phyloP scores from a whole-genome alignment of 2,329 filamentous ascomycete genomes.

The Cladosporium velox region DNA sequence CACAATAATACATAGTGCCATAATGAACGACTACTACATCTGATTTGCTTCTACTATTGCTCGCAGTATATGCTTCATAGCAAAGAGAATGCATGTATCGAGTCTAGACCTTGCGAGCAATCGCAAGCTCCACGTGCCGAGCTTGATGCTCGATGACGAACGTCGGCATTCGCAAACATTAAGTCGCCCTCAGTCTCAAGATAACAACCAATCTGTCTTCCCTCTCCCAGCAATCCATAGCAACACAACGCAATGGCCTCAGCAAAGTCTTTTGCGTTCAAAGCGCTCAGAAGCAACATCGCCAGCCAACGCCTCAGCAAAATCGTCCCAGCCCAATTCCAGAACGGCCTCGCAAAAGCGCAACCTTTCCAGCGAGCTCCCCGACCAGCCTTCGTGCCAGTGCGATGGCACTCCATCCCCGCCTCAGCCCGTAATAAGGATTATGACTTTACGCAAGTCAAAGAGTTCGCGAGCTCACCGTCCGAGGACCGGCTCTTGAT shows the following conservation, averaged over 20 bases:
- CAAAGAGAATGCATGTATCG: neutral
- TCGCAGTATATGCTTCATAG: neutral
- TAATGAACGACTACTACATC: neutral
- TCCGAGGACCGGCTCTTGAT: slow-evolving; percentile 35
- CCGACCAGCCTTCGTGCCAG: slow-evolving; percentile 23
- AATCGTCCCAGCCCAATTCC: slow-evolving; percentile 18
- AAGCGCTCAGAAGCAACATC: slow-evolving; percentile 24
- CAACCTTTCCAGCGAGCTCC: slow-evolving; percentile 21
- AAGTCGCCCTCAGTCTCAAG: too few species aligned
- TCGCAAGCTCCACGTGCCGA: neutral
- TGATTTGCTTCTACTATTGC: neutral
- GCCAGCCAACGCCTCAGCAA: slow-evolving; percentile 20
- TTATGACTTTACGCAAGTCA: slow-evolving; percentile 45
- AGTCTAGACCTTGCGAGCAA: neutral
- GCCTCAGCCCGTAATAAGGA: slow-evolving; percentile 36
- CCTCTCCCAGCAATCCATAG: neutral
- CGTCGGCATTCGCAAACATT: slow-evolving; percentile 5
- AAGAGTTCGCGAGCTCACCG: slow-evolving; percentile 39
- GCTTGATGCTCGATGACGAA: slow-evolving; percentile 10
- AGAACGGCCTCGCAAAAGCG: slow-evolving; percentile 18
- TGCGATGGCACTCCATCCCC: slow-evolving; percentile 43
- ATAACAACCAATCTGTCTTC: neutral
- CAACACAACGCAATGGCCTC: slow-evolving; percentile 27
- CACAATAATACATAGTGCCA: neutral
- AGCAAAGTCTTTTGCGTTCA: slow-evolving; percentile 26